Conservation (phyloP, 2,329 filamentous ascomycete species). For the Helicocarpus griseus region DNA sequence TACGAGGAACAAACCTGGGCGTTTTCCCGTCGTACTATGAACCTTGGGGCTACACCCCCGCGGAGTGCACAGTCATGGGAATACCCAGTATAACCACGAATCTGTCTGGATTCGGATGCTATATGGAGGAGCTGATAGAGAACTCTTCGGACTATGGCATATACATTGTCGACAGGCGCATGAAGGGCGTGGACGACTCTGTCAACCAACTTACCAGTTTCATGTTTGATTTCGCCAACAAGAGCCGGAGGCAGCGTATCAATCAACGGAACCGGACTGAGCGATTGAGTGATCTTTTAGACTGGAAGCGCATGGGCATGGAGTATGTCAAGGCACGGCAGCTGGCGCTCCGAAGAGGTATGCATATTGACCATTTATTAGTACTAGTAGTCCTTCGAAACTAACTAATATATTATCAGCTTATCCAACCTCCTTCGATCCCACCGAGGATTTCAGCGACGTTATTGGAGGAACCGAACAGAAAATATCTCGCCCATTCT, state of each 20-base stretch:
- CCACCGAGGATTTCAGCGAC: slow-evolving; percentile 69
- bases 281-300: slow-evolving; percentile 82
- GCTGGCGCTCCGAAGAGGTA: slow-evolving; percentile 67
- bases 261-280: slow-evolving; percentile 98
- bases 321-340: slow-evolving; percentile 98
- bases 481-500: slow-evolving; percentile 91
- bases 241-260: slow-evolving; percentile 93
- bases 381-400: neutral
- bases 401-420: slow-evolving; percentile 37
- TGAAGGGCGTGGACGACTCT: slow-evolving; percentile 93
- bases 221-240: slow-evolving; percentile 90
- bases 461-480: slow-evolving; percentile 88
- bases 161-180: slow-evolving; percentile 93
- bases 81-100: slow-evolving; percentile 98
- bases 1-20: slow-evolving; percentile 89
- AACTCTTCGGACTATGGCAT: slow-evolving; percentile 97
- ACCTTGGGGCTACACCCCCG: slow-evolving; percentile 97
- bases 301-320: slow-evolving; percentile 99
- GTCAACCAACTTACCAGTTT: slow-evolving; percentile 86
- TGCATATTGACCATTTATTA: neutral
- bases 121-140: slow-evolving; percentile 98
- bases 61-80: slow-evolving; percentile 98
- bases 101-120: slow-evolving; percentile 93
- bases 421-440: slow-evolving; percentile 76
- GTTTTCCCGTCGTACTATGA: slow-evolving; percentile 98